These are phyloP conservation scores for Kodamaea lidongshanica DNA, from an alignment of 805 yeast genomes.

Conservation along the genomic window DNA sequence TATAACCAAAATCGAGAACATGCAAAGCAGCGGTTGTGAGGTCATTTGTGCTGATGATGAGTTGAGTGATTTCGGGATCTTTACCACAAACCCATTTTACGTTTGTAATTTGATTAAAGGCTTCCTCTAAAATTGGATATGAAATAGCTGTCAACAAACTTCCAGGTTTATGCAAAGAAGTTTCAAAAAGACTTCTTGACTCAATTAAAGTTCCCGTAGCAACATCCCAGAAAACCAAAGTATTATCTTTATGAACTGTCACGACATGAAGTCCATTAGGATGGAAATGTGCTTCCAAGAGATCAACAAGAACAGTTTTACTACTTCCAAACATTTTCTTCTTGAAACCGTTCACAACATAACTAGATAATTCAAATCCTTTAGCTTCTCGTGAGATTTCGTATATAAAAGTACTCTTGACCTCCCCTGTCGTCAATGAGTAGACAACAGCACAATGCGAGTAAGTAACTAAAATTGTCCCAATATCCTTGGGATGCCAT, in stretches of 20 bases:
- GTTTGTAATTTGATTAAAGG: constrained; percentile 41
- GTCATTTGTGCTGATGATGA: constrained; percentile 67
- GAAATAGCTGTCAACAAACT: constrained; percentile 11
- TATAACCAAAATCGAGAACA: constrained; percentile 68
- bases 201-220: constrained; percentile 65
- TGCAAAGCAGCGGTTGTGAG: constrained; percentile 29
- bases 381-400: constrained; percentile 62
- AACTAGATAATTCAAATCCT: constrained; percentile 40
- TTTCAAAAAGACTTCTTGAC: constrained; percentile 67
- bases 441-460: constrained; percentile 62
- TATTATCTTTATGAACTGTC: constrained; percentile 75
- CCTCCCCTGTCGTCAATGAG: constrained; percentile 53
- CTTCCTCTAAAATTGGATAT: constrained; percentile 7
- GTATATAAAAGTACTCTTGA: constrained; percentile 55
- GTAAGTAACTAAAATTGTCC: constrained; percentile 70
- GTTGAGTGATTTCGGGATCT: constrained; percentile 74
- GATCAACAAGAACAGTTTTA: constrained; percentile 27
- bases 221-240: constrained; percentile 91
- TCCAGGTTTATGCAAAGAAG: constrained; percentile 54
- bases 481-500: constrained; percentile 88
- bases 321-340: constrained; percentile 34
- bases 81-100: constrained; percentile 73
- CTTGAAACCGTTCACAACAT: constrained; percentile 33
- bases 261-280: constrained; percentile 87
- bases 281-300: constrained; percentile 65